These are phyloP conservation scores for Pseudozyma thailandica DNA, from an alignment of 1,284 basidiomycete species.

Conservation along the genomic window DNA sequence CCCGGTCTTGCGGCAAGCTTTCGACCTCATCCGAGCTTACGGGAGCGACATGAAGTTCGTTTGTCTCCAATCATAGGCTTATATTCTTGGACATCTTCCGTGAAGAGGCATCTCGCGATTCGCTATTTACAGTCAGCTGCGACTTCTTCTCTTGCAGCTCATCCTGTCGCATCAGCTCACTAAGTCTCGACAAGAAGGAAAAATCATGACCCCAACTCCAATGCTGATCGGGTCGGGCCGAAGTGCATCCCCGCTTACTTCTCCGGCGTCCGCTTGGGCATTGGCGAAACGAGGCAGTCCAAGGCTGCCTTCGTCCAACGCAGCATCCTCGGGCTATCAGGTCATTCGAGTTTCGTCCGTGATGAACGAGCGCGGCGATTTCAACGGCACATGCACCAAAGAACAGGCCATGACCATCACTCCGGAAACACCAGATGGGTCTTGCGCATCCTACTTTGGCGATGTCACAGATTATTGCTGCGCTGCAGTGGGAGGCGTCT, in stretches of 20 bases:
- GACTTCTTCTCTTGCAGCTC: too few relatives aligned
- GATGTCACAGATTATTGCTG: constrained; percentile 60
- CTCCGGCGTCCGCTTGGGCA: constrained; percentile 13
- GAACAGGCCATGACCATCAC: constrained; percentile 42
- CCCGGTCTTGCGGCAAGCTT: too few relatives aligned
- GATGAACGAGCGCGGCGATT: constrained; percentile 49
- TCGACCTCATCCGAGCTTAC: not conserved
- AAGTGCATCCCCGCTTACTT: constrained; percentile 11
- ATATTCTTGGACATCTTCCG: too few relatives aligned
- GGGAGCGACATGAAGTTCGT: not conserved
- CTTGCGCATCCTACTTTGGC: constrained; percentile 46
- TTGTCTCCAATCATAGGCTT: not conserved
- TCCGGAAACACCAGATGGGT: constrained; percentile 46
- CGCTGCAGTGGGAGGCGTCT: constrained; percentile 53
- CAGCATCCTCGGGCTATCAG: constrained; percentile 14
- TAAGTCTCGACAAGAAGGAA: too few relatives aligned
- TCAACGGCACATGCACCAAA: constrained; percentile 45
- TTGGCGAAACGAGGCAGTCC: constrained; percentile 10
- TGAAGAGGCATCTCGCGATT: too few relatives aligned
- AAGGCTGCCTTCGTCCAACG: constrained; percentile 9
- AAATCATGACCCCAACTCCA: constrained; percentile 27
- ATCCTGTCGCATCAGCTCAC: too few relatives aligned
- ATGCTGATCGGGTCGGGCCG: constrained; percentile 3
- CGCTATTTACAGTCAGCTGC: too few relatives aligned
- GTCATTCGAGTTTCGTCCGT: constrained; percentile 30